These are phyloP conservation scores for Metschnikowia proteae DNA, from an alignment of 805 yeast genomes.

Conservation along the genomic window DNA sequence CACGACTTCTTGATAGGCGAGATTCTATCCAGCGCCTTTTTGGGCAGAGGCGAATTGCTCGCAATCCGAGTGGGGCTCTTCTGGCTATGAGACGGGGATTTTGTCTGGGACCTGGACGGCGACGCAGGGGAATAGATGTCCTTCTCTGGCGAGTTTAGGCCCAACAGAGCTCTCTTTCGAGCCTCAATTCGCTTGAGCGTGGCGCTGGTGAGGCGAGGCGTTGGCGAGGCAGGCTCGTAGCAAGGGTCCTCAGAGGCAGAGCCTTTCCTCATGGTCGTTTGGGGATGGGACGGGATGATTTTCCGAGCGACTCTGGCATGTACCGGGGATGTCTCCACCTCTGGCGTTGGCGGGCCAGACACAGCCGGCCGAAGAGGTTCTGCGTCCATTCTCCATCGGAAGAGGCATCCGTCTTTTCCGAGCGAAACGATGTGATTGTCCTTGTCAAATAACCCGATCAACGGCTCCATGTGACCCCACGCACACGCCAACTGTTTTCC, in stretches of 20 bases:
- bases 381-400: slow-evolving; percentile 40
- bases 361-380: neutral
- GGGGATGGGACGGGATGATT: neutral
- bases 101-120: slow-evolving; percentile 5
- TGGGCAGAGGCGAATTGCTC: neutral
- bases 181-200: slow-evolving; percentile 35
- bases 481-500: slow-evolving; percentile 48
- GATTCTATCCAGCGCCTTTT: neutral
- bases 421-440: slow-evolving; percentile 37
- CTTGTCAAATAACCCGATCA: slow-evolving; percentile 38
- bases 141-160: neutral
- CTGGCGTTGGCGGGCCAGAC: neutral
- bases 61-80: slow-evolving; percentile 1
- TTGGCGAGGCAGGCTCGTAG: slow-evolving; percentile 13
- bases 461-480: slow-evolving; percentile 54
- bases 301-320: neutral
- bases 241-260: neutral
- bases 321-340: neutral
- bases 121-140: neutral
- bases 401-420: slow-evolving; percentile 53
- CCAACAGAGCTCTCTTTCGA: slow-evolving; percentile 12
- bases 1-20: neutral
- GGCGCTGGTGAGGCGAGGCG: slow-evolving; percentile 29
- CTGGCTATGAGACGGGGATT: slow-evolving; percentile 15
- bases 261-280: neutral